These are phyloP conservation scores for Brettanomyces bruxellensis DNA, from an alignment of 805 yeast genomes.

Conservation along the genomic window DNA sequence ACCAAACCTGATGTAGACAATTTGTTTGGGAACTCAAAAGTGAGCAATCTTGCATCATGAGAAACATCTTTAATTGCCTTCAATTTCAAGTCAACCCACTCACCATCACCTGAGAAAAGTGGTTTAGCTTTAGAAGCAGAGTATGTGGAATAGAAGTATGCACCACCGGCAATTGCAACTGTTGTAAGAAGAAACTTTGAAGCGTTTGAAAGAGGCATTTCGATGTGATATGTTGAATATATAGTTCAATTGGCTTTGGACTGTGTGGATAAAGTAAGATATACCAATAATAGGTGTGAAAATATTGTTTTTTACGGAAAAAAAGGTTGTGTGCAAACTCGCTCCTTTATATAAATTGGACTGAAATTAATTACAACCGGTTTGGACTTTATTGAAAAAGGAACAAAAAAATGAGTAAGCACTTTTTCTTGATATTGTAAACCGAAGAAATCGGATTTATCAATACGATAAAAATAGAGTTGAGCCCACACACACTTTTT, in stretches of 20 bases:
- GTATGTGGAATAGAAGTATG: constrained; percentile 24
- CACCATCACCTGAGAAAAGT: constrained; percentile 52
- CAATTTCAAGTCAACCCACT: constrained; percentile 64
- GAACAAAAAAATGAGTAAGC: no score
- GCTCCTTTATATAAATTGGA: no score
- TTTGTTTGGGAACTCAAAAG: constrained; percentile 57
- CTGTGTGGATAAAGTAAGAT: no score
- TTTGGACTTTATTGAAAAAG: no score
- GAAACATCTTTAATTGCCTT: constrained; percentile 41
- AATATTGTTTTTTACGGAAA: neutral
- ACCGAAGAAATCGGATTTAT: no score
- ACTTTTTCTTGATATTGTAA: no score
- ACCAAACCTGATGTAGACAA: constrained; percentile 69
- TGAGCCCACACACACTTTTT: no score
- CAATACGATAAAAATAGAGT: no score
- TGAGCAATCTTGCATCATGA: constrained; percentile 56
- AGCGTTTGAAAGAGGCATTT: constrained; percentile 5
- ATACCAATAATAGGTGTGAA: no score
- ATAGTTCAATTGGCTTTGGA: no score
- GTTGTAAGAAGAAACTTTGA: constrained; percentile 15
- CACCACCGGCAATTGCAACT: constrained; percentile 36
- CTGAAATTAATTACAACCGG: no score
- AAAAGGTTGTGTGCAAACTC: no score
- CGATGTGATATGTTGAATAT: neutral
- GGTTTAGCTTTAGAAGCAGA: constrained; percentile 22